Evolutionary conservation across 2,329 filamentous ascomycete species (phyloP), one percentile per base, ranked within the genome.

Genomic region (Rachicladosporium sp.): DNA sequence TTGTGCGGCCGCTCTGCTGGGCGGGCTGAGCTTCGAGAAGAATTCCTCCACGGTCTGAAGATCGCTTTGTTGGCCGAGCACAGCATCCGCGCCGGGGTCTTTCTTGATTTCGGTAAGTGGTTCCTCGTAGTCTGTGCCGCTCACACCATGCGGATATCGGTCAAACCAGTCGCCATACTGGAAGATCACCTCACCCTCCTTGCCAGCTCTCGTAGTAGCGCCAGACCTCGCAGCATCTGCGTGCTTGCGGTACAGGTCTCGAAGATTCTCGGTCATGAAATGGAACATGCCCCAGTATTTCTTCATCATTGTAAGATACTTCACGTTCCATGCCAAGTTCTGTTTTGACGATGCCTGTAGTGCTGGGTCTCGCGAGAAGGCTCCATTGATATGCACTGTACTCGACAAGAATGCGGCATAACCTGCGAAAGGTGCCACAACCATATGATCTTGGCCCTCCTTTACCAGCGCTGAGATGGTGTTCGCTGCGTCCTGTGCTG

Each of bases 91-190:
- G 6, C 82, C 81, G 31, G 75, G 80, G 53, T 93, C 83, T 50
- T 80, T 83, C 56, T 80, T 78, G 51, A 75, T 70, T 31, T 73
- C 69, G 3, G 70, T 64, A 15, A 46, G 50, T 1, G 83, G 80
- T 48, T 91, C 85, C 52, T 86, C 78, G 60, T 85, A 91, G 53
- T 94, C 86, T 1, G 78, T 73, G 44, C 84, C 78, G 3, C 84
- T 85, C 10, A 96, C 84, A 2, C 91, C 91, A 51, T 93, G 83
- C 1, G 91, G 91, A 57, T 95, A 96, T 48, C 83, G 76, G 55
- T 91, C 83, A 54, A 96, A 96, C 91, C 91, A 96, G 61, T 96
- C 91, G 37, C 88, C 87, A 52, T 96, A 96, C 54, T 96, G 89
- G 59, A 94, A 88, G 51, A 95, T 82, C 6, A 73, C 71, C 4